Percentiles rank a stretch among this genome's conserved stretches.
phyloP scores from a whole-genome alignment of 257 asterid species.

The Verbascum thapsus region DNA sequence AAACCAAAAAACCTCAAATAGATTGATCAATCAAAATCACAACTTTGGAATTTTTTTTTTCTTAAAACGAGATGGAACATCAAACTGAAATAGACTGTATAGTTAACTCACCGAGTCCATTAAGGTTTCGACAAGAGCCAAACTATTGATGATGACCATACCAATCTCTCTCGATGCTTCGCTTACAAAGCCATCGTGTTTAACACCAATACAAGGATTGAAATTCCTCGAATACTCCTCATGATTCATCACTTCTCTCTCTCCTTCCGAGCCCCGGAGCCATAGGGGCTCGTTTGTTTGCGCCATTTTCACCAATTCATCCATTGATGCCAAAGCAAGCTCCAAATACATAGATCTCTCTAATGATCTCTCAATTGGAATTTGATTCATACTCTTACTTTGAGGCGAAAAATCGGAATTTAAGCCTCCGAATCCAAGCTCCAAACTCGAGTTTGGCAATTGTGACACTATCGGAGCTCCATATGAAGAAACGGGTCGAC shows the following conservation, averaged over 20 bases:
- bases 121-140: slow-evolving; percentile 55
- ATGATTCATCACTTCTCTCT: slow-evolving; percentile 45
- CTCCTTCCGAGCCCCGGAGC: slow-evolving; percentile 63
- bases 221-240: slow-evolving; percentile 50
- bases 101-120: slow-evolving; percentile 59
- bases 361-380: slow-evolving; percentile 41
- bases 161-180: slow-evolving; percentile 62
- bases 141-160: slow-evolving; percentile 48
- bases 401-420: slow-evolving; percentile 14
- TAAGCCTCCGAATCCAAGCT: slow-evolving; percentile 58
- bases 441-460: slow-evolving; percentile 60
- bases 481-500: slow-evolving; percentile 43
- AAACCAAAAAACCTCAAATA: background rate
- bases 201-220: slow-evolving; percentile 48
- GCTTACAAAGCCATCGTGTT: slow-evolving; percentile 46
- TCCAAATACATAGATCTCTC: slow-evolving; percentile 86
- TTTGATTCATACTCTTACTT: slow-evolving; percentile 27
- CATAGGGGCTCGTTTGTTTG: slow-evolving; percentile 78
- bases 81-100: too few species aligned
- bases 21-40: too few species aligned
- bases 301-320: slow-evolving; percentile 78
- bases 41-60: too few species aligned
- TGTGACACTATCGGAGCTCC: slow-evolving; percentile 27
- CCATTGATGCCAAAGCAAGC: slow-evolving; percentile 89
- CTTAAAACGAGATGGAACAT: too few species aligned